These are phyloP conservation scores for Coprinopsis marcescibilis DNA, from an alignment of 768 basidiomycete genomes.

Conservation along the genomic window DNA sequence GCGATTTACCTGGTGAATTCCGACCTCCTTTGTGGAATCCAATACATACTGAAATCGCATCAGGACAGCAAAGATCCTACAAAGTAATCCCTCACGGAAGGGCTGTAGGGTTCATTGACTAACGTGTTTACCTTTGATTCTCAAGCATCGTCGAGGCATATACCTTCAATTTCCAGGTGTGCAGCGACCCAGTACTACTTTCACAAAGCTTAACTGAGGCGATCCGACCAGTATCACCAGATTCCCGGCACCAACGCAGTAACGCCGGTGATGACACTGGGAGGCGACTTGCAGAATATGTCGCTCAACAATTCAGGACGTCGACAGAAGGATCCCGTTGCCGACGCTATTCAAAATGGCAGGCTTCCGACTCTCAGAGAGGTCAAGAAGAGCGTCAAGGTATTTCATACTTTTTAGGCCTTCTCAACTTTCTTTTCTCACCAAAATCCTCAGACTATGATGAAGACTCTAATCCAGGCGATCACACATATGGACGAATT, in stretches of 20 bases:
- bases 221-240: constrained; percentile 51
- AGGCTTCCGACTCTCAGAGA: constrained; percentile 69
- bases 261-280: constrained; percentile 72
- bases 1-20: constrained; percentile 71
- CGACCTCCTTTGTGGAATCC: not conserved
- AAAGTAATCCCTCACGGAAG: constrained; percentile 57
- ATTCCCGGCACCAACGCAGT: constrained; percentile 52
- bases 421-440: not conserved
- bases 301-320: constrained; percentile 27
- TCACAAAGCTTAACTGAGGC: not conserved
- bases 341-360: constrained; percentile 53
- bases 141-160: constrained; percentile 80
- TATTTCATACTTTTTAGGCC: constrained; percentile 17
- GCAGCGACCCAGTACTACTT: constrained; percentile 4
- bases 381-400: constrained; percentile 80
- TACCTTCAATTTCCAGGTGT: constrained; percentile 79
- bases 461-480: constrained; percentile 75
- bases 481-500: constrained; percentile 75
- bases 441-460: constrained; percentile 44
- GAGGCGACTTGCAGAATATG: constrained; percentile 49
- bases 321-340: constrained; percentile 46
- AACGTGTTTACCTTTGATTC: constrained; percentile 2
- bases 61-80: constrained; percentile 83
- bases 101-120: constrained; percentile 7
- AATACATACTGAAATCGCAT: constrained; percentile 4